Evolutionary conservation across 2,329 filamentous ascomycete genomes (phyloP), one percentile per base, ranked within the genome.

Genomic region (Trematosphaeria pertusa): DNA sequence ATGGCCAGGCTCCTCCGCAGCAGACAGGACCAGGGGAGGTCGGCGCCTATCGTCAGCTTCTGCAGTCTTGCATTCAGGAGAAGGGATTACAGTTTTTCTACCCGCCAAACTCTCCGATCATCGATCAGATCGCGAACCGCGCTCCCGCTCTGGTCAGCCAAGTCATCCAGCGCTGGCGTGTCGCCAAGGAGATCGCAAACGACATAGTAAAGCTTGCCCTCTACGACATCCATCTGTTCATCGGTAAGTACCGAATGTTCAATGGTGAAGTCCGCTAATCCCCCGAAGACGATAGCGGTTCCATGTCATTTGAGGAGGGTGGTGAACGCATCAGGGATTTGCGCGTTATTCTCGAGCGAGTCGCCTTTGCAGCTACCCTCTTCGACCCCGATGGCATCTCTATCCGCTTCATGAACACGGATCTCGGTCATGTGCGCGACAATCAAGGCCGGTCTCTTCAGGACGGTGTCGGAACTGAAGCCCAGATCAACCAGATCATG

Each of bases 321-420:
- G 85, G 85, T 33, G 79, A 84, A 59, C 82, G 86, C 50, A 87
- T 87, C 71, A 81, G 85, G 53, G 85, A 88, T 56, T 73, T 88
- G 56, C 80, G 81, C 63, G 75, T 87, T 56, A 87, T 87, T 58
- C 69, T 88, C 53, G 76, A 80, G 37, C 81, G 83, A 39, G 84
- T 87, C 41, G 80, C 84, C 15, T 85, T 80, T 47, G 84, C 84
- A 6, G 83, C 85, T 3, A 84, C 84, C 2, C 78, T 87, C n/a
- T 88, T 88, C 60, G 85, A 88, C 54, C 76, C 83, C 24, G 85
- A 88, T 59, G 86, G 85, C 32, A 85, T 88, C 52, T 81, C 81
- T 20, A 73, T 88, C 30, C 84, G 85, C 35, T 88, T 87, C 76
- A 87, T 88, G 85, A 88, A 88, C 73, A 81, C 81, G 10, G 74